Evolutionary conservation across 2,329 filamentous ascomycete species (phyloP).

Genomic region (Pleomassaria siparia): DNA sequence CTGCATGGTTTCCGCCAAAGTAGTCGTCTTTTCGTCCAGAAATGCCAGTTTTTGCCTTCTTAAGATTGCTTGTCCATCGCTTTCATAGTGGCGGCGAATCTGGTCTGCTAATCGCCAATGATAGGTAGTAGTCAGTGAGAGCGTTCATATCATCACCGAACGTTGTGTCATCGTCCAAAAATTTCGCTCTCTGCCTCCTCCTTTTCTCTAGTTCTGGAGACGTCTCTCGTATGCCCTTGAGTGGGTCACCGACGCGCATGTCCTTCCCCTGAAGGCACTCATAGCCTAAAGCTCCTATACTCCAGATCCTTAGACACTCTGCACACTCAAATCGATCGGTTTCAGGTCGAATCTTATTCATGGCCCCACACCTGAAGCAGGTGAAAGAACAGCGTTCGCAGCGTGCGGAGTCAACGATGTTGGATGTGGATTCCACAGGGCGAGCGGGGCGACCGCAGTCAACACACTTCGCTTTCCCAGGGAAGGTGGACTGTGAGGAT

Average conservation of each 20-base stretch:
- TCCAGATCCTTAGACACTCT: conserved; percentile 37
- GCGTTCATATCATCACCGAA: conserved; percentile 41
- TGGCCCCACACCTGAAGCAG: conserved; percentile 44
- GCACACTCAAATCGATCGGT: conserved; percentile 30
- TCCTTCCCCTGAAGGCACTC: conserved; percentile 28
- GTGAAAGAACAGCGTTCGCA: conserved; percentile 48
- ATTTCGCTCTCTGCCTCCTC: conserved; percentile 15
- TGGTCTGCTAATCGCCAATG: conserved; percentile 25
- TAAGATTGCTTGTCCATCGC: neutral
- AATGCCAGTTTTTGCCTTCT: neutral
- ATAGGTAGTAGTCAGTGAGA: conserved; percentile 36
- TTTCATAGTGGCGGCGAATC: conserved; percentile 20
- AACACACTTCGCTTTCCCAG: conserved; percentile 37
- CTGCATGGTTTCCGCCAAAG: no score
- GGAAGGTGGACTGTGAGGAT: conserved; percentile 10
- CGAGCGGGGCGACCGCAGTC: conserved; percentile 37
- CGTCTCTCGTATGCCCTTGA: neutral
- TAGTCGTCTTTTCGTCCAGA: no score
- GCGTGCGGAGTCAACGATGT: conserved; percentile 10
- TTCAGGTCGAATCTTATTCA: conserved; percentile 17
- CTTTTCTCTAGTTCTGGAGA: conserved; percentile 16
- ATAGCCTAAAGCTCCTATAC: conserved; percentile 43
- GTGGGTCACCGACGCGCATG: neutral
- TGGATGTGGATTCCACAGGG: conserved; percentile 10
- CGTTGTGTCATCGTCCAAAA: conserved; percentile 15